Evolutionary conservation across 208 protist genomes (phyloP), one percentile per base, ranked within the genome.

Genomic region (Trichomonas vaginalis): DNA sequence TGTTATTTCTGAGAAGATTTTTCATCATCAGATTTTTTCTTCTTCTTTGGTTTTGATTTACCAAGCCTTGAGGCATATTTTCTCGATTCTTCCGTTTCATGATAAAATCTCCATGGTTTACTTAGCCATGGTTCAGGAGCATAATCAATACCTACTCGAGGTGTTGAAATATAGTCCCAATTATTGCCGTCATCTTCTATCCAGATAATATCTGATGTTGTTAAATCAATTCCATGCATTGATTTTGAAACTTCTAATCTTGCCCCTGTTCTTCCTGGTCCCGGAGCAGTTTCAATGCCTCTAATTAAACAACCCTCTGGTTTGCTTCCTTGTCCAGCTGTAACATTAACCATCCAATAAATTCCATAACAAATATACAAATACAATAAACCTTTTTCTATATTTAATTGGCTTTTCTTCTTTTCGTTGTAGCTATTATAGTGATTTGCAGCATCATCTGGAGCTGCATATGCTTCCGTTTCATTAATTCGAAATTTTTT

Each of bases 351-450:
- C 0, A 92, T 15, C 86, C 86, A 92, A 92, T 92, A 47, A 42
- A 92, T 92, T 51, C 86, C 86, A 92, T 92, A 92, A 51, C 42
- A 48, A 0, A 92, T 15, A 92, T 92, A 92, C 10, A 92, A 40
- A 92, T 92, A 92, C 9, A 92, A 9, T 6, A 51, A 45, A 9
- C 86, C 86, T 9, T 45, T 45, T 92, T 45, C 12, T 15, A 32
- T 51, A 15, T 56, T 51, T 0, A 92, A 45, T 17, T 40, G 45
- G n/a, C 51, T 45, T 51, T 40, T 92, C 51, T 45, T 45, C 32
- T 23, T 8, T 35, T 40, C 51, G 17, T 45, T 6, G 0, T 45
- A 40, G 35, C 51, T 92, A 17, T 4, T 17, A 12, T 40, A 40
- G 56, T 92, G 86, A 92, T 45, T 51, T 17, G 86, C 86, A 27